Evolutionary conservation across 139 green algal species (phyloP).

Genomic region (Tetradesmus lagerheimii): DNA sequence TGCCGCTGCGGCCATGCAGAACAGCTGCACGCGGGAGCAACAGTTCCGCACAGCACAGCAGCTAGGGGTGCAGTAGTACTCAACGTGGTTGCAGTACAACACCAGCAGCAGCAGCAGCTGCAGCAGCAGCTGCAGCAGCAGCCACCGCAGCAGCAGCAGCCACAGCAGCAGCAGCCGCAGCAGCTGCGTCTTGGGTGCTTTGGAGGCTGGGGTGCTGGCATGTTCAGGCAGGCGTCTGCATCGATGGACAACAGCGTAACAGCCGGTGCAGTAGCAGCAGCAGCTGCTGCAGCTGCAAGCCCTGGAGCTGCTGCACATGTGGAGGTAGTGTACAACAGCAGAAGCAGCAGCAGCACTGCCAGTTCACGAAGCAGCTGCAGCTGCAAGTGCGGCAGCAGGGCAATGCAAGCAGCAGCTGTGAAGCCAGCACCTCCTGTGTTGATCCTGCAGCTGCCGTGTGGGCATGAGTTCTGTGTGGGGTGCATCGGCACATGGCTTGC

Average conservation of each 20-base stretch:
- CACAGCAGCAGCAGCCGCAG: neutral
- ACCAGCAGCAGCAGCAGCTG: slow-evolving; percentile 11
- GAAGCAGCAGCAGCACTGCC: neutral
- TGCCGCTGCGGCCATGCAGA: neutral
- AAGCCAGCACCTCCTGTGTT: neutral
- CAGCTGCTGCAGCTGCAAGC: neutral
- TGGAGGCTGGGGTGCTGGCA: neutral
- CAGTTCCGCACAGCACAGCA: neutral
- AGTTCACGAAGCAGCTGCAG: neutral
- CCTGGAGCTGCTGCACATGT: neutral
- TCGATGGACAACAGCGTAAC: neutral
- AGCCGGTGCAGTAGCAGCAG: neutral
- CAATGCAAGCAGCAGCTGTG: neutral
- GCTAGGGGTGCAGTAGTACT: neutral
- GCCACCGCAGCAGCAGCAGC: neutral
- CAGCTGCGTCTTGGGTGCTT: neutral
- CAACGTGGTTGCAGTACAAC: neutral
- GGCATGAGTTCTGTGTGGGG: slow-evolving; percentile 49
- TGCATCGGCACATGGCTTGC: slow-evolving; percentile 59
- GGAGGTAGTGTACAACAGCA: neutral
- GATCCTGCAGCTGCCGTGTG: slow-evolving; percentile 18
- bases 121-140: neutral
- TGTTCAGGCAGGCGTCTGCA: neutral
- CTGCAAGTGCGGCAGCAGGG: neutral
- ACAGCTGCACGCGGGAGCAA: neutral